Evolutionary conservation across 1,284 basidiomycete genomes (phyloP).

Genomic region (Pseudozyma sp.): DNA sequence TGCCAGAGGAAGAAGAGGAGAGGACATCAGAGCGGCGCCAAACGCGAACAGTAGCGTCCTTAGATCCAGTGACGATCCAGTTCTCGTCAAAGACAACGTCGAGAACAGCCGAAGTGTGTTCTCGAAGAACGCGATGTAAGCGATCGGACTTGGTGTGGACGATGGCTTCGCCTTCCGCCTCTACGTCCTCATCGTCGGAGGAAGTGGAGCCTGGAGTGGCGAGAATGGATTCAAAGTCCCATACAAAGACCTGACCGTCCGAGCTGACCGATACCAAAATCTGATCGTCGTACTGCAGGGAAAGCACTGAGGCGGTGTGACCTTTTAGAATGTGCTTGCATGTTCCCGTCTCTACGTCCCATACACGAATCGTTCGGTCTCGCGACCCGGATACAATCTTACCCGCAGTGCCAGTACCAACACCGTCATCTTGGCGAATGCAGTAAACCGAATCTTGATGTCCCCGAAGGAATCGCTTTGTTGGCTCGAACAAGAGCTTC

Average conservation of each 20-base stretch:
- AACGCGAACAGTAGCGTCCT: constrained; percentile 56
- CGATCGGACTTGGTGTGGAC: constrained; percentile 23
- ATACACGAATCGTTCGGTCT: constrained; percentile 55
- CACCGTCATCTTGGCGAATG: constrained; percentile 49
- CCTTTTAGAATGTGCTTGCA: constrained; percentile 53
- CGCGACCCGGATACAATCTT: constrained; percentile 55
- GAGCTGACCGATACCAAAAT: constrained; percentile 57
- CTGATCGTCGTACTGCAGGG: constrained; percentile 56
- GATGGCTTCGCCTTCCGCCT: constrained; percentile 15
- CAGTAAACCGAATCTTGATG: constrained; percentile 60
- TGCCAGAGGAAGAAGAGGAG: not conserved
- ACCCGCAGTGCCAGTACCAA: constrained; percentile 43
- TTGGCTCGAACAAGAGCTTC: constrained; percentile 28
- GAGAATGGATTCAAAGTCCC: constrained; percentile 51
- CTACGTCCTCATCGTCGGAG: not conserved
- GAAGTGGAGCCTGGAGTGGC: constrained; percentile 2
- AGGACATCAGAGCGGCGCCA: constrained; percentile 39
- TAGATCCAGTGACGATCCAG: constrained; percentile 56
- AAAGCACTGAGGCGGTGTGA: constrained; percentile 54
- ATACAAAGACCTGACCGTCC: constrained; percentile 51
- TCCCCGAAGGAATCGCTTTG: constrained; percentile 41
- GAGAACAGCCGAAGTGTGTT: constrained; percentile 47
- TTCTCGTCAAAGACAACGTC: constrained; percentile 48
- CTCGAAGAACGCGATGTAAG: constrained; percentile 31
- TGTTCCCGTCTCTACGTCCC: constrained; percentile 51